Percentiles rank a stretch among this genome's conserved stretches.
phyloP scores from a whole-genome alignment of 163 green algal species.

The Chlamydomonas reinhardtii region DNA sequence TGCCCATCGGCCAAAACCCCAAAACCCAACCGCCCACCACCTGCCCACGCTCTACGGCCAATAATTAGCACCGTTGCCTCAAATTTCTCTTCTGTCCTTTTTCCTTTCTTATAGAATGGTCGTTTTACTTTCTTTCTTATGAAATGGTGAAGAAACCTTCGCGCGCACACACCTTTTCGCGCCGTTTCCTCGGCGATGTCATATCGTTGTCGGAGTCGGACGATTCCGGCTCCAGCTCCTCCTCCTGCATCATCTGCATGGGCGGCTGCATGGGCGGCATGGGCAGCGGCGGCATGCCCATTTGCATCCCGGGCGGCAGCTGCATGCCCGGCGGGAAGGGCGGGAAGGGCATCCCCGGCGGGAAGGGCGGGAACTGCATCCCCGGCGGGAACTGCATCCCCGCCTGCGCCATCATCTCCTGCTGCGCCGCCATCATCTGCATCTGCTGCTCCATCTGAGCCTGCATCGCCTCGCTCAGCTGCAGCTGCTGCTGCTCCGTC shows the following conservation, averaged over 20 bases:
- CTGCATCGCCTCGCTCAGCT: neutral
- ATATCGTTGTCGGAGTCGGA: conserved; percentile 35
- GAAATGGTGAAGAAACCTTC: no score
- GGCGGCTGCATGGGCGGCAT: neutral
- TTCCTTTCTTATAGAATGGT: no score
- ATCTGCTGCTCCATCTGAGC: conserved; percentile 26
- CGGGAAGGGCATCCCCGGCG: no score
- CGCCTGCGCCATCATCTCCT: neutral
- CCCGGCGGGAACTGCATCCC: neutral
- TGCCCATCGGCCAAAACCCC: no score
- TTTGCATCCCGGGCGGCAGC: neutral
- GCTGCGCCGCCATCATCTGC: conserved; percentile 3
- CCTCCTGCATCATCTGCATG: neutral
- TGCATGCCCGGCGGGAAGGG: neutral
- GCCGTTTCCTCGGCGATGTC: conserved; percentile 21
- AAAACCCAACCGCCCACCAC: no score
- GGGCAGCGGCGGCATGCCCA: neutral
- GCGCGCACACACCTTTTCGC: conserved; percentile 27
- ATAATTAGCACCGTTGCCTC: no score
- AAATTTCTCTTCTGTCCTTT: no score
- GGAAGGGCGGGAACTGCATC: no score
- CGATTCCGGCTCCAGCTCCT: conserved; percentile 36
- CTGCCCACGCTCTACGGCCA: no score
- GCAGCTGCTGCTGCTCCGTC: conserved; percentile 6
- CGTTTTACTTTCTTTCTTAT: no score